Conservation (phyloP, 257 asterid species). For the Striga asiatica region DNA sequence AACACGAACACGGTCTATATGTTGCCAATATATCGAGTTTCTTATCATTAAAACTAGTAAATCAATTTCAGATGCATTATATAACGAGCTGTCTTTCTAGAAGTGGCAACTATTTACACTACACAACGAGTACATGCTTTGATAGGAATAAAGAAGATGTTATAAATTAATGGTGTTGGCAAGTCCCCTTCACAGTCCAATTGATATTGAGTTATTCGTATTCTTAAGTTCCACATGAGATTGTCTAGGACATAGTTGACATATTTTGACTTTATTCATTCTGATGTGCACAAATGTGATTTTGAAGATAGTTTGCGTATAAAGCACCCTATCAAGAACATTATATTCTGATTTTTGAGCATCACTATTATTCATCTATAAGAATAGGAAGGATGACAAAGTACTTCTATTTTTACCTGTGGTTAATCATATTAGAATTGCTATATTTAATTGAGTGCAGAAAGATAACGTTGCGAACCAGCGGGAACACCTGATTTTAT, state of each 20-base stretch:
- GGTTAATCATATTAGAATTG: neutral
- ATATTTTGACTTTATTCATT: too few species aligned
- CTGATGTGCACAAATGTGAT: neutral
- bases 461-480: constrained; percentile 85
- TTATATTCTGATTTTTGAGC: neutral
- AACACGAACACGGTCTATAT: neutral
- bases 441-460: constrained; percentile 37
- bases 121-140: too few species aligned
- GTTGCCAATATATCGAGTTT: neutral
- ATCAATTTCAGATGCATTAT: too few species aligned
- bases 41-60: too few species aligned
- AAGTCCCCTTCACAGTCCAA: too few species aligned
- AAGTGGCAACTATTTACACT: neutral
- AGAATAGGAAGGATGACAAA: neutral
- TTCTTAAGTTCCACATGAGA: too few species aligned
- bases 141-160: too few species aligned
- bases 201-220: too few species aligned
- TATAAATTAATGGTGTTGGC: too few species aligned
- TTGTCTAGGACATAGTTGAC: too few species aligned
- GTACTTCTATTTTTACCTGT: neutral
- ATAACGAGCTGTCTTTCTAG: too few species aligned
- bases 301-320: neutral
- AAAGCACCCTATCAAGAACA: neutral
- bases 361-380: neutral
- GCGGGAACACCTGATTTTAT: constrained; percentile 86